These are phyloP conservation scores for Alternaria hordeiaustralica DNA, from an alignment of 2,329 filamentous ascomycete species.

Conservation along the genomic window DNA sequence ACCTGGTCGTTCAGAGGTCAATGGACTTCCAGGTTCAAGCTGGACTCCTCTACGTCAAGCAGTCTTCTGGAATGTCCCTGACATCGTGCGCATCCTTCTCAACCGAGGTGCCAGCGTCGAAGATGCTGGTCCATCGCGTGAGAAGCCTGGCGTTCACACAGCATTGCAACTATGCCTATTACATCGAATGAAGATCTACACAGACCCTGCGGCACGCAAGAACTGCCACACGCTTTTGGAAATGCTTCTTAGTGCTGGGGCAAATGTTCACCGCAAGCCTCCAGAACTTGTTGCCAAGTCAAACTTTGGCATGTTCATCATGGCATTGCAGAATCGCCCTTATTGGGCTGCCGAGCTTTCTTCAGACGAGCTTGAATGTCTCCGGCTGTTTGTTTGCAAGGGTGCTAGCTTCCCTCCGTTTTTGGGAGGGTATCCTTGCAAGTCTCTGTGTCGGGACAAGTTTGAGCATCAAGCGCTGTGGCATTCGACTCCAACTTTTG, in stretches of 20 bases:
- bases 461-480: constrained; percentile 44
- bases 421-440: constrained; percentile 35
- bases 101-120: constrained; percentile 38
- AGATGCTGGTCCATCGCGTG: constrained; percentile 18
- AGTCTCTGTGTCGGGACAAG: constrained; percentile 18
- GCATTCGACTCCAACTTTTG: constrained; percentile 38
- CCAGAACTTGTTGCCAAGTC: constrained; percentile 17
- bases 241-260: constrained; percentile 39
- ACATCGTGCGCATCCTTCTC: constrained; percentile 39
- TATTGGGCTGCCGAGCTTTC: constrained; percentile 33
- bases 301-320: constrained; percentile 36
- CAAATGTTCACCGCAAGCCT: constrained; percentile 31
- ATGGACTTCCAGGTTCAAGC: constrained; percentile 30
- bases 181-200: constrained; percentile 27
- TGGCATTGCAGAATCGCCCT: constrained; percentile 35
- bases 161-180: constrained; percentile 39
- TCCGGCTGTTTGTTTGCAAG: constrained; percentile 34
- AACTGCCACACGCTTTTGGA: constrained; percentile 34
- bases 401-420: constrained; percentile 29
- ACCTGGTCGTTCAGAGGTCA: constrained; percentile 30
- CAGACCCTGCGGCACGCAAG: constrained; percentile 15
- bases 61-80: constrained; percentile 39
- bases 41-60: constrained; percentile 44
- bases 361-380: constrained; percentile 32
- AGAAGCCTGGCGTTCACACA: constrained; percentile 15